Conservation (phyloP, 176 grass and related monocot genomes). For the Otatea glauca region DNA sequence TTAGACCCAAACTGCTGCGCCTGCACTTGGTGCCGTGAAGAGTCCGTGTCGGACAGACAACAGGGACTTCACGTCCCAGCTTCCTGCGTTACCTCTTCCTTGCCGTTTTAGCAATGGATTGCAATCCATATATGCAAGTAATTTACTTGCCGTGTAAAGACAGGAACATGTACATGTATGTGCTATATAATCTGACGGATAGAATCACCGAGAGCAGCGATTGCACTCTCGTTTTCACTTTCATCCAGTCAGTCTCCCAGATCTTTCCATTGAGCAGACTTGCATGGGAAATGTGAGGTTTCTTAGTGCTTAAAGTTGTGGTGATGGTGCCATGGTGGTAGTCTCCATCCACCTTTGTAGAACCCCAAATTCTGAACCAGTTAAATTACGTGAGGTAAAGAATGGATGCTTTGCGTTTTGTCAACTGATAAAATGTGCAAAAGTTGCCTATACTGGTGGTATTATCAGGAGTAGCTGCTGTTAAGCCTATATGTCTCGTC, state of each 20-base stretch:
- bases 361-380: background rate
- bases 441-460: background rate
- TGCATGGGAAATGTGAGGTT: slow-evolving; percentile 1
- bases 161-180: no score
- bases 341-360: background rate
- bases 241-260: background rate
- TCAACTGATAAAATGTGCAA: background rate
- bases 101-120: no score
- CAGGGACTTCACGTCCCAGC: no score
- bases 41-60: no score
- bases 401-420: background rate
- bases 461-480: background rate
- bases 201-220: no score
- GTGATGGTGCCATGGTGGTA: background rate
- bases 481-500: background rate
- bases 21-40: no score
- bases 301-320: background rate
- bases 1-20: no score
- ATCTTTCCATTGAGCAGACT: background rate
- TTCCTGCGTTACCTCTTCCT: no score
- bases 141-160: no score
- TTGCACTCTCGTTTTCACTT: no score
- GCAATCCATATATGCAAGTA: no score
- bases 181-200: no score
- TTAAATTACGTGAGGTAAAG: slow-evolving; percentile 15